Evolutionary conservation across 495 filamentous ascomycete species (phyloP).

Genomic region (Aspergillus heteromorphus): DNA sequence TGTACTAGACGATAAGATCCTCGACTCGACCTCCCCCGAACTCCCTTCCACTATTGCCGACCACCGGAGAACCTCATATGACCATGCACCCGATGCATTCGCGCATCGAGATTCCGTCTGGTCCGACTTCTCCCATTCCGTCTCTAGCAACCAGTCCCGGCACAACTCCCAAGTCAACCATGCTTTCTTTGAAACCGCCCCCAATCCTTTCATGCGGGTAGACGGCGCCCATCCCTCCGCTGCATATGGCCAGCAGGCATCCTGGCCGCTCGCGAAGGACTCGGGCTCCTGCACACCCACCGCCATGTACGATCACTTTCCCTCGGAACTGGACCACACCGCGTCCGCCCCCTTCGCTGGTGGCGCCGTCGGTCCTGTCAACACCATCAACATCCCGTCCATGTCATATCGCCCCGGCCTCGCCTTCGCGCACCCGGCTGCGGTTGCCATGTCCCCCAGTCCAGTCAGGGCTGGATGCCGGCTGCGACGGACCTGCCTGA

Average conservation of each 20-base stretch:
- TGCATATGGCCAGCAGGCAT: conserved; percentile 47
- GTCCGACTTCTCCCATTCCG: conserved; percentile 62
- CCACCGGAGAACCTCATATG: conserved; percentile 66
- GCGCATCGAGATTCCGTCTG: conserved; percentile 71
- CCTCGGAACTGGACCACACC: conserved; percentile 55
- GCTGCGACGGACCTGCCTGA: conserved; percentile 53
- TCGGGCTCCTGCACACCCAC: conserved; percentile 57
- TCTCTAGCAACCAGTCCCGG: conserved; percentile 31
- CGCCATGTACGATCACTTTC: conserved; percentile 59
- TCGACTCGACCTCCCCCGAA: conserved; percentile 65
- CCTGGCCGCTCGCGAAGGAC: conserved; percentile 36
- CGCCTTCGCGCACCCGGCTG: conserved; percentile 36
- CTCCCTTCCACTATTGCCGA: conserved; percentile 58
- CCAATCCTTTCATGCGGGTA: conserved; percentile 53
- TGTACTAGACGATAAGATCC: conserved; percentile 80
- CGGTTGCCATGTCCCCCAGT: conserved; percentile 56
- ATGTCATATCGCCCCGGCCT: conserved; percentile 40
- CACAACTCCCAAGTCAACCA: conserved; percentile 34
- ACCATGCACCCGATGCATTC: conserved; percentile 60
- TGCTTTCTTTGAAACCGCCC: conserved; percentile 30
- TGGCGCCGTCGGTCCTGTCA: conserved; percentile 47
- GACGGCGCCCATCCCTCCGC: conserved; percentile 45
- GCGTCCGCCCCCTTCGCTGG: conserved; percentile 50
- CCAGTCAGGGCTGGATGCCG: conserved; percentile 58
- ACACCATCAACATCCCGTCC: conserved; percentile 38